These are phyloP conservation scores for Tetratostichococcus sp. DNA, from an alignment of 139 green algal genomes.

Conservation along the genomic window DNA sequence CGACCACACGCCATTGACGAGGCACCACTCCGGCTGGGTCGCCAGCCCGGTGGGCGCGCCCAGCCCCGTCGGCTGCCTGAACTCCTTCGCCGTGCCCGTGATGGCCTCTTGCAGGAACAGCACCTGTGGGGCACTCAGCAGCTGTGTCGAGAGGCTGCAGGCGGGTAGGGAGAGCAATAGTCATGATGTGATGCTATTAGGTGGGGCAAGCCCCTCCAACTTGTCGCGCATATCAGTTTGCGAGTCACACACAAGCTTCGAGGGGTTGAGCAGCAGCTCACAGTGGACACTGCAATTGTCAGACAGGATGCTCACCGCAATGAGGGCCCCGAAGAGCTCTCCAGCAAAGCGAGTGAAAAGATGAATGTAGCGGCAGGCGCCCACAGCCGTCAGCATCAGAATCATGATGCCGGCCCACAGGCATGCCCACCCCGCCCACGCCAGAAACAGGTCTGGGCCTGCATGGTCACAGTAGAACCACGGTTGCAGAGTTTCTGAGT, in stretches of 20 bases:
- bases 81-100: conserved; percentile 47
- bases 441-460: conserved; percentile 48
- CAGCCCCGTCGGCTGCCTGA: conserved; percentile 2
- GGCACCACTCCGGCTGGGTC: conserved; percentile 10
- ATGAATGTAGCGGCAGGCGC: conserved; percentile 42
- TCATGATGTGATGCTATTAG: too few relatives aligned
- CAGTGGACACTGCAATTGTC: too few relatives aligned
- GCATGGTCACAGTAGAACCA: too few relatives aligned
- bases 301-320: too few relatives aligned
- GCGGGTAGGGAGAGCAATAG: too few relatives aligned
- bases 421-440: conserved; percentile 69
- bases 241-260: too few relatives aligned
- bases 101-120: conserved; percentile 86
- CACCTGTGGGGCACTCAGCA: too few relatives aligned
- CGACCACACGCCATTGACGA: conserved; percentile 76
- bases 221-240: too few relatives aligned
- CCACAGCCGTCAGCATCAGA: conserved; percentile 43
- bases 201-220: too few relatives aligned
- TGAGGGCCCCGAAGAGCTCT: conserved; percentile 87
- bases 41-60: background rate
- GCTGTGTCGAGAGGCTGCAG: too few relatives aligned
- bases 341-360: conserved; percentile 79
- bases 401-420: conserved; percentile 69
- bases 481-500: too few relatives aligned
- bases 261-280: too few relatives aligned